Evolutionary conservation across 257 asterid species (phyloP).

Genomic region (Linaria vulgaris): DNA sequence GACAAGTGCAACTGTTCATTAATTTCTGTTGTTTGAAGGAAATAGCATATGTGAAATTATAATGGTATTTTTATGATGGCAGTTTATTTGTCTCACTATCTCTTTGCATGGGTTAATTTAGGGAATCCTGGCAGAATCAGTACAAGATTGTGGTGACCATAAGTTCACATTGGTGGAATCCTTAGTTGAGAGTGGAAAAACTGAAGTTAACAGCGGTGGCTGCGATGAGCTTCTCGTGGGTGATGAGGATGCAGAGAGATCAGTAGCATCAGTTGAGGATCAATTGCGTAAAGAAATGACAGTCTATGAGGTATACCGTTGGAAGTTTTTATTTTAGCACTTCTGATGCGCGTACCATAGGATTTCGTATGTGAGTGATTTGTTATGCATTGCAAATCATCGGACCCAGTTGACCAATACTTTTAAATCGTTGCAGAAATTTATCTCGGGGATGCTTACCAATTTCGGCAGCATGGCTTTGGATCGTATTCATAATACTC

Average conservation of each 20-base stretch:
- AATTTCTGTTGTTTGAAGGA: constrained; percentile 6
- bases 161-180: constrained; percentile 68
- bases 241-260: constrained; percentile 82
- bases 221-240: constrained; percentile 77
- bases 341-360: background rate
- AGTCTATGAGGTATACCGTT: constrained; percentile 70
- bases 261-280: constrained; percentile 92
- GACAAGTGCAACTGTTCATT: constrained; percentile 1
- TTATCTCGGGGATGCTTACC: constrained; percentile 90
- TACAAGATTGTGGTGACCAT: constrained; percentile 52
- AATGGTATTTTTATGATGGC: constrained; percentile 1
- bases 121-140: constrained; percentile 86
- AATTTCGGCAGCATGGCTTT: constrained; percentile 96
- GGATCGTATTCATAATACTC: constrained; percentile 94
- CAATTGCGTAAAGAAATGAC: constrained; percentile 94
- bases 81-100: constrained; percentile 13
- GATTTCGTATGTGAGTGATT: background rate
- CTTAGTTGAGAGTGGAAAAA: constrained; percentile 57
- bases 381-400: background rate
- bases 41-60: background rate
- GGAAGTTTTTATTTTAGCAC: background rate
- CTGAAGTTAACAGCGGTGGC: constrained; percentile 51
- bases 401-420: background rate
- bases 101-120: constrained; percentile 34
- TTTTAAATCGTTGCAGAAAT: constrained; percentile 58